These are phyloP conservation scores for Aquilaria malaccensis DNA, from an alignment of 345 rosid species.

Conservation along the genomic window DNA sequence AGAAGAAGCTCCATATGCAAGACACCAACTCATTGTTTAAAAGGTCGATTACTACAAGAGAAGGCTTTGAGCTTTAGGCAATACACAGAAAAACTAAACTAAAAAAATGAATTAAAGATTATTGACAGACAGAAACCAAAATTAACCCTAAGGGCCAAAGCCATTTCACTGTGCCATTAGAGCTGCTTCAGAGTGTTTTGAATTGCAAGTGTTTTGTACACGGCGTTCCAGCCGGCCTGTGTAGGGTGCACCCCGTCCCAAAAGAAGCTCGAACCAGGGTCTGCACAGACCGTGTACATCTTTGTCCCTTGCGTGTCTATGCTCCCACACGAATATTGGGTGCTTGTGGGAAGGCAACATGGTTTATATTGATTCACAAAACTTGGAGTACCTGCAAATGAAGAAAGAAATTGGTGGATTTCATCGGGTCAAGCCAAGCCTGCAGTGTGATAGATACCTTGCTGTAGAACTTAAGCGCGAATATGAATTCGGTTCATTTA, in stretches of 20 bases:
- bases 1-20: no score
- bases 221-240: conserved; percentile 52
- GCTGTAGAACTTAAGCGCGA: not conserved
- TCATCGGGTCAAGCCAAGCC: not conserved
- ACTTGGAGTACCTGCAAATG: conserved; percentile 22
- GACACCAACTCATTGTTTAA: no score
- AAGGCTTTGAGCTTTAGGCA: no score
- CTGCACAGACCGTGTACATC: conserved; percentile 35
- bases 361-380: conserved; percentile 50
- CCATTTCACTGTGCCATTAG: not conserved
- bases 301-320: conserved; percentile 31
- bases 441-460: not conserved
- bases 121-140: no score
- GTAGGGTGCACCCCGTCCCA: conserved; percentile 62
- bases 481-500: not conserved
- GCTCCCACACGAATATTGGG: conserved; percentile 27
- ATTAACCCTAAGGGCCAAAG: no score
- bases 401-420: not conserved
- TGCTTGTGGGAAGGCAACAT: conserved; percentile 39
- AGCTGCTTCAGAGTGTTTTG: conserved; percentile 16
- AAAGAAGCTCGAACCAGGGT: conserved; percentile 46
- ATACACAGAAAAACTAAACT: no score
- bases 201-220: conserved; percentile 23
- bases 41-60: no score
- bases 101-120: no score